phyloP scores from a whole-genome alignment of 768 basidiomycete species.

The Lentinus brumalis region DNA sequence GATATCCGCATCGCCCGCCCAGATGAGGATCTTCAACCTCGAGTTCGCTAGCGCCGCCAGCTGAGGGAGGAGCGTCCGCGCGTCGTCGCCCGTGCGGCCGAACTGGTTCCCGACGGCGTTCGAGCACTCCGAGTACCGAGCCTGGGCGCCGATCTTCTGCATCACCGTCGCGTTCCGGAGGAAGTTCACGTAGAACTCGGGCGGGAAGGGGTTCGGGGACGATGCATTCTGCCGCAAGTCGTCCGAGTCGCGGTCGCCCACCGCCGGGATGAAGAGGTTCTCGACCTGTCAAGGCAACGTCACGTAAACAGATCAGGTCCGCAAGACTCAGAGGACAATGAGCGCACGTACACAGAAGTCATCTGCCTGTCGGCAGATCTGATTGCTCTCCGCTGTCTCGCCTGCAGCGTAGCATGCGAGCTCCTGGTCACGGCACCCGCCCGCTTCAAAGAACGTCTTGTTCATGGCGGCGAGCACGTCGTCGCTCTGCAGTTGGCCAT shows the following conservation, averaged over 20 bases:
- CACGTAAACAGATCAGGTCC: neutral
- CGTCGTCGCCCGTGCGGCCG: conserved; percentile 58
- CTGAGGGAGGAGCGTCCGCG: conserved; percentile 54
- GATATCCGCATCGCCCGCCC: conserved; percentile 43
- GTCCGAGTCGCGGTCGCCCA: conserved; percentile 54
- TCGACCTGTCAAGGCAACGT: conserved; percentile 35
- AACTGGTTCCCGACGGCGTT: conserved; percentile 46
- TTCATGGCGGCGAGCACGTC: conserved; percentile 49
- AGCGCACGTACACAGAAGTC: conserved; percentile 52
- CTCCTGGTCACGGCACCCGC: conserved; percentile 59
- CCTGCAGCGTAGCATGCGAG: conserved; percentile 60
- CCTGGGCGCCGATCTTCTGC: conserved; percentile 51
- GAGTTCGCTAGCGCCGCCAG: conserved; percentile 49
- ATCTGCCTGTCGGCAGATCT: conserved; percentile 52
- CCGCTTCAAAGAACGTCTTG: conserved; percentile 44
- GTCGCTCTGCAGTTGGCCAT: conserved; percentile 59
- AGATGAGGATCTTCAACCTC: conserved; percentile 40
- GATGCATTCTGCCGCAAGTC: conserved; percentile 61
- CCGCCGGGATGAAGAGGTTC: conserved; percentile 51
- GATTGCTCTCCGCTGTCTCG: conserved; percentile 44
- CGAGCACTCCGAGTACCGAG: conserved; percentile 51
- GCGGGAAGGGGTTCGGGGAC: conserved; percentile 48
- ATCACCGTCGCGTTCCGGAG: conserved; percentile 39
- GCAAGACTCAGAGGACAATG: neutral
- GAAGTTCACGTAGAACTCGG: conserved; percentile 55